Conservation (phyloP, 2,329 filamentous ascomycete genomes). For the Diaporthe citri region DNA sequence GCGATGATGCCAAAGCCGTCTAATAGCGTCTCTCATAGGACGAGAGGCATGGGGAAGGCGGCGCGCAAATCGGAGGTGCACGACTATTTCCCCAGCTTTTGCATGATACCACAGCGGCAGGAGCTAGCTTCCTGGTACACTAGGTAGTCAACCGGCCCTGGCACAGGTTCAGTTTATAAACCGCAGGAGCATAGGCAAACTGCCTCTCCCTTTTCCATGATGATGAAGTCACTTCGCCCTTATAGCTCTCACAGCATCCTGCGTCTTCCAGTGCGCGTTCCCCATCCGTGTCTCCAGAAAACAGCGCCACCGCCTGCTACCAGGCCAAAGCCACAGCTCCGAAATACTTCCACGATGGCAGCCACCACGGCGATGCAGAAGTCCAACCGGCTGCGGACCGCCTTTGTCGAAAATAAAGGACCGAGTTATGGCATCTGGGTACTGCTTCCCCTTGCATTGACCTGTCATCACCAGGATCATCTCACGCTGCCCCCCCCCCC, state of each 20-base stretch:
- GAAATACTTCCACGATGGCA: conserved; percentile 33
- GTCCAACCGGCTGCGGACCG: conserved; percentile 62
- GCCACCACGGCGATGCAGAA: conserved; percentile 54
- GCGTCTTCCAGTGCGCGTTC: background rate
- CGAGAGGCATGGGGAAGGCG: background rate
- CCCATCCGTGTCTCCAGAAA: background rate
- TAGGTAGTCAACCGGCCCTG: background rate
- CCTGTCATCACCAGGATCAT: background rate
- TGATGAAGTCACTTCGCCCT: conserved; percentile 14
- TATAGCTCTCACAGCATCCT: background rate
- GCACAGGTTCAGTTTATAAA: background rate
- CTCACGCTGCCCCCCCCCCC: background rate
- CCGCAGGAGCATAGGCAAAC: background rate
- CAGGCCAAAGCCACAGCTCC: background rate
- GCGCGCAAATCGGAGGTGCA: conserved; percentile 25
- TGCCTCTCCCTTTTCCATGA: background rate
- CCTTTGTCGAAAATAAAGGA: conserved; percentile 60
- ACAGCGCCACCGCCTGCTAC: background rate
- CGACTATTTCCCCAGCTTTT: background rate
- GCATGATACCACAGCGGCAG: background rate
- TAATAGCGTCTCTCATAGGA: background rate
- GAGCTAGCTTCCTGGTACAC: background rate
- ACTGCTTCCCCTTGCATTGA: background rate
- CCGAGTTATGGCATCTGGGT: conserved; percentile 69
- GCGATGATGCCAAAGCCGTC: background rate